Evolutionary conservation across 441 rosid species (phyloP).

Genomic region (Mallotus repandus): DNA sequence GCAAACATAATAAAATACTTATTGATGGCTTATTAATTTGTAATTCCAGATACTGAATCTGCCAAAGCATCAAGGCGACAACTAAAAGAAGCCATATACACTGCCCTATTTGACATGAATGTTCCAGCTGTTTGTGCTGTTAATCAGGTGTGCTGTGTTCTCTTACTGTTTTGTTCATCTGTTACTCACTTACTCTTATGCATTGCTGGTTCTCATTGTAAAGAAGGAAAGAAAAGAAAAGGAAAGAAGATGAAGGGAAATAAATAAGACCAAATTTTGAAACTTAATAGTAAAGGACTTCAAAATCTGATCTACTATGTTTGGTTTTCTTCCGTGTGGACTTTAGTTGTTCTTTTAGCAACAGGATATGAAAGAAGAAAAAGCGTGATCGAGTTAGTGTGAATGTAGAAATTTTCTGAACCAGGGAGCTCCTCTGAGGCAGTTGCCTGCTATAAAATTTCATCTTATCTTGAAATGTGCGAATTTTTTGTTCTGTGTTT

Average conservation of each 20-base stretch:
- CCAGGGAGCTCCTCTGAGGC: conserved; percentile 6
- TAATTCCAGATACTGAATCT: conserved; percentile 68
- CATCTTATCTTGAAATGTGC: not conserved
- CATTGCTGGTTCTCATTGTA: not conserved
- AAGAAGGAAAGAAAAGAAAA: not conserved
- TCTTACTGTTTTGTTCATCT: not conserved
- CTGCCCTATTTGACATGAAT: conserved; percentile 80
- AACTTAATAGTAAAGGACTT: too few species aligned
- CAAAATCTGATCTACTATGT: too few species aligned
- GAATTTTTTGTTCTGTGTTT: not conserved
- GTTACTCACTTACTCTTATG: not conserved
- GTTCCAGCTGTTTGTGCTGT: conserved; percentile 89
- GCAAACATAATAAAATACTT: not conserved
- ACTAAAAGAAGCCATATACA: conserved; percentile 70
- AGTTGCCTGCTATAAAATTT: not conserved
- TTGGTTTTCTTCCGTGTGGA: too few species aligned
- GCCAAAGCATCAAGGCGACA: conserved; percentile 91
- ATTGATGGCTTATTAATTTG: conserved; percentile 14
- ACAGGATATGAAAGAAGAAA: not conserved
- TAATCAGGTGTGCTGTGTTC: conserved; percentile 53
- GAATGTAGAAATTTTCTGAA: not conserved
- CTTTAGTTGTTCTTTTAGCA: not conserved
- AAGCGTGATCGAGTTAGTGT: not conserved
- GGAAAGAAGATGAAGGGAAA: not conserved
- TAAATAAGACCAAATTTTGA: too few species aligned